Percentiles rank a stretch among this genome's conserved stretches.
Evolutionary conservation across 495 filamentous ascomycete species (phyloP).

Genomic region (Aspergillus olivimuriae): DNA sequence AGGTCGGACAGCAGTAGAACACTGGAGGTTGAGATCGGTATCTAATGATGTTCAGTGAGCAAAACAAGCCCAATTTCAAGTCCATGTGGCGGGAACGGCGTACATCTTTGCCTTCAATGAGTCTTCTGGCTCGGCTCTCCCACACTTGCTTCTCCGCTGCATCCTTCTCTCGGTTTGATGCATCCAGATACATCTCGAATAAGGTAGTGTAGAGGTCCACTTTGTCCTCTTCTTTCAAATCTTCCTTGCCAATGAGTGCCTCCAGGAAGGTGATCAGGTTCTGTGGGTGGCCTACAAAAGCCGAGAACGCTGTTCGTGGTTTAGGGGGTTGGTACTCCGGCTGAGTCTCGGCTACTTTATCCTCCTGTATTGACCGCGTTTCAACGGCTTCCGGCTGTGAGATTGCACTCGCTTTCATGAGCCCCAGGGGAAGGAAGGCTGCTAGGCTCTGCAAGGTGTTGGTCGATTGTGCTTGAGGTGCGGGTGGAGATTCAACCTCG

Average conservation of each 20-base stretch:
- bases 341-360: conserved; percentile 12
- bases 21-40: conserved; percentile 89
- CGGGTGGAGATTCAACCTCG: conserved; percentile 47
- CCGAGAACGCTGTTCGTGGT: conserved; percentile 89
- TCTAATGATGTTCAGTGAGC: conserved; percentile 33
- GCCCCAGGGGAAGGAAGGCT: conserved; percentile 75
- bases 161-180: conserved; percentile 67
- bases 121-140: conserved; percentile 80
- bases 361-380: conserved; percentile 20
- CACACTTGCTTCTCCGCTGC: conserved; percentile 64
- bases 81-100: conserved; percentile 10
- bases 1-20: conserved; percentile 89
- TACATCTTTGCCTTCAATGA: conserved; percentile 71
- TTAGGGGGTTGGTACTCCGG: conserved; percentile 52
- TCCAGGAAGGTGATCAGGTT: conserved; percentile 91
- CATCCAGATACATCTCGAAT: conserved; percentile 96
- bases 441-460: conserved; percentile 77
- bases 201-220: conserved; percentile 89
- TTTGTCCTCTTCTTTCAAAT: conserved; percentile 63
- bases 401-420: conserved; percentile 59
- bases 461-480: conserved; percentile 49
- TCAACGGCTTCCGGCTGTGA: conserved; percentile 34
- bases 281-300: conserved; percentile 87
- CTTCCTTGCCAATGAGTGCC: conserved; percentile 63
- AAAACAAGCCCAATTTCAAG: not conserved